Evolutionary conservation across 176 grass and related monocot genomes (phyloP), one percentile per base, ranked within the genome.

Genomic region (Avena atlantica): DNA sequence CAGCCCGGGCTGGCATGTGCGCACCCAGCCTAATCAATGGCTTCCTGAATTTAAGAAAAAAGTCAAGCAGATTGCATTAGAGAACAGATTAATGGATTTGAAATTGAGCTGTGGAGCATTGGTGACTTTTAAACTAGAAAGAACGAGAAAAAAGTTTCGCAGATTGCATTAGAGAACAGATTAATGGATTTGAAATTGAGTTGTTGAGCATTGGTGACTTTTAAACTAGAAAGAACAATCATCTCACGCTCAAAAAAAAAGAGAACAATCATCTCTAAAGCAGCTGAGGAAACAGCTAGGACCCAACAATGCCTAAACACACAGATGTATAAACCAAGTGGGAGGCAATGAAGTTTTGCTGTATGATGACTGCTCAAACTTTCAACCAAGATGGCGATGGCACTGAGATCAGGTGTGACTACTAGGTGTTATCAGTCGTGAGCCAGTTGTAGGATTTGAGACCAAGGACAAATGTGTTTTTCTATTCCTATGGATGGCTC

Each of bases 1-100:
- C 97, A 78, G 97, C 97, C 4, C 74, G 88, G 61, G 94, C 97
- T 57, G 97, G 94, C 92, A 99, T 96, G 85, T 94, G 89, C 4
- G 92, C 68, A 74, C 97, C 97, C 57, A 99, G 65, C 47, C 89
- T 79, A 76, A 94, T 90, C 78, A 89, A 86, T 78, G 92, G 92
- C 47, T 99, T 99, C 90, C 97, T 99, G 87, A 79, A 91, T 70
- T 37, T 40, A 61, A 79, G 81, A 47, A 91, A 91, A 77, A 12
- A 44, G 10, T 63, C 0, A 12, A 60, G 31, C 31, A 34, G 31
- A 34, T 34, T 34, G 31, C 31, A 80, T 81, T 85, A 85, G 61
- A 83, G 29, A 85, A 81, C 34, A 1, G 12, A 56, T 59, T 70
- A 78, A 79, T 21, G 83, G 68, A 64, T 49, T 84, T 49, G 13